A percentile compares a stretch with the other conserved stretches of the same genome.
Evolutionary conservation across 192 early-diverging fungal genomes (phyloP).

Genomic region (Entomortierella beljakovae): DNA sequence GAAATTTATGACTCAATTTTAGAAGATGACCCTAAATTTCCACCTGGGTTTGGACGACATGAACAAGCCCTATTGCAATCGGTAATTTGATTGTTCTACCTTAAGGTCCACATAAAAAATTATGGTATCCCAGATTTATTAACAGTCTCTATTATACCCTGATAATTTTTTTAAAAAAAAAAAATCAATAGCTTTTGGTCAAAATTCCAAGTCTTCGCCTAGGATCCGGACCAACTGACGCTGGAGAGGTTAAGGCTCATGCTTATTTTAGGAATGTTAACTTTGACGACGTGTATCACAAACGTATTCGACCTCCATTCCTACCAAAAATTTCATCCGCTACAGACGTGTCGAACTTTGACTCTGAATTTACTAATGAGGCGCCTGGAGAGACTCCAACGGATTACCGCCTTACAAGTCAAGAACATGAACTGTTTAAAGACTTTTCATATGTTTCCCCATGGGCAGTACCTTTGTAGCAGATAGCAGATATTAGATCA

Average conservation of each 20-base stretch:
- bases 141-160: too few species aligned
- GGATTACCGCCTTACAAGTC: slow-evolving; percentile 38
- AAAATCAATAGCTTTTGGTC: slow-evolving; percentile 62
- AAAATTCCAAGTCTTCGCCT: slow-evolving; percentile 72
- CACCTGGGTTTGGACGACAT: slow-evolving; percentile 60
- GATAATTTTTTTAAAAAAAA: neutral
- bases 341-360: slow-evolving; percentile 70
- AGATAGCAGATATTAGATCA: too few species aligned
- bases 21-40: slow-evolving; percentile 94
- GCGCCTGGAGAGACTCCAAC: slow-evolving; percentile 53
- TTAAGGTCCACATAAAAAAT: too few species aligned
- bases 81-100: slow-evolving; percentile 17
- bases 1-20: slow-evolving; percentile 98
- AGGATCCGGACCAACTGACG: slow-evolving; percentile 67
- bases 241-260: slow-evolving; percentile 80
- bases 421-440: slow-evolving; percentile 51
- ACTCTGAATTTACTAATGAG: slow-evolving; percentile 66
- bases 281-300: slow-evolving; percentile 83
- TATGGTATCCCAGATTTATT: too few species aligned
- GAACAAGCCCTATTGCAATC: slow-evolving; percentile 62
- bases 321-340: slow-evolving; percentile 69
- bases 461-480: slow-evolving; percentile 18
- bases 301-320: slow-evolving; percentile 75
- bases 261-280: slow-evolving; percentile 80
- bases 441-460: slow-evolving; percentile 51